A percentile compares a stretch with the other conserved stretches of the same genome.
phyloP scores from a whole-genome alignment of 768 basidiomycete species.

The Lactarius psammicola region DNA sequence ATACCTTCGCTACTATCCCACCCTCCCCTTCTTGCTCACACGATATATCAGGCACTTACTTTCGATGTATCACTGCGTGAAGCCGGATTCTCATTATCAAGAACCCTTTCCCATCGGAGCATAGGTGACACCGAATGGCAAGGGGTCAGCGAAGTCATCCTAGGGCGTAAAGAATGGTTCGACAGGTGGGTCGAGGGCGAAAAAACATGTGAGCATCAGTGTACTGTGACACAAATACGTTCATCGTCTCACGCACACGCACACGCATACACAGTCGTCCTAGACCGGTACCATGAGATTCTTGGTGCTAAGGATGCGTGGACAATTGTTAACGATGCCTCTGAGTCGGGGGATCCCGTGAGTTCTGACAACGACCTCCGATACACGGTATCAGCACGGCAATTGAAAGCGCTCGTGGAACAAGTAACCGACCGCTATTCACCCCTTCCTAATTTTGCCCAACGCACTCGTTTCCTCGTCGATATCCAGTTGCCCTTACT shows the following conservation, averaged over 20 bases:
- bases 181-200: conserved; percentile 88
- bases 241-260: conserved; percentile 5
- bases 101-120: conserved; percentile 44
- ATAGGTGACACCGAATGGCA: conserved; percentile 51
- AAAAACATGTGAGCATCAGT: conserved; percentile 64
- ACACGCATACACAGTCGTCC: conserved; percentile 57
- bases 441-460: conserved; percentile 72
- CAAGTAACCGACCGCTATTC: conserved; percentile 96
- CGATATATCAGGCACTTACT: conserved; percentile 85
- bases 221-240: not conserved
- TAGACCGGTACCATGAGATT: conserved; percentile 83
- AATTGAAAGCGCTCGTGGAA: conserved; percentile 81
- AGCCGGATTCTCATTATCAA: conserved; percentile 64
- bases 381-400: conserved; percentile 80
- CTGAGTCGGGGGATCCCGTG: conserved; percentile 34
- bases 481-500: conserved; percentile 84
- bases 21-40: conserved; percentile 89
- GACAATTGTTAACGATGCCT: conserved; percentile 70
- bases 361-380: conserved; percentile 43
- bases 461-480: conserved; percentile 82
- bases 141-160: conserved; percentile 77
- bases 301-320: conserved; percentile 83
- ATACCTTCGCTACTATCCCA: conserved; percentile 70
- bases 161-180: conserved; percentile 88
- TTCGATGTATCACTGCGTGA: conserved; percentile 81